Evolutionary conservation across 2,329 filamentous ascomycete genomes (phyloP), one percentile per base, ranked within the genome.

Genomic region (Dichotomopilus funicola): DNA sequence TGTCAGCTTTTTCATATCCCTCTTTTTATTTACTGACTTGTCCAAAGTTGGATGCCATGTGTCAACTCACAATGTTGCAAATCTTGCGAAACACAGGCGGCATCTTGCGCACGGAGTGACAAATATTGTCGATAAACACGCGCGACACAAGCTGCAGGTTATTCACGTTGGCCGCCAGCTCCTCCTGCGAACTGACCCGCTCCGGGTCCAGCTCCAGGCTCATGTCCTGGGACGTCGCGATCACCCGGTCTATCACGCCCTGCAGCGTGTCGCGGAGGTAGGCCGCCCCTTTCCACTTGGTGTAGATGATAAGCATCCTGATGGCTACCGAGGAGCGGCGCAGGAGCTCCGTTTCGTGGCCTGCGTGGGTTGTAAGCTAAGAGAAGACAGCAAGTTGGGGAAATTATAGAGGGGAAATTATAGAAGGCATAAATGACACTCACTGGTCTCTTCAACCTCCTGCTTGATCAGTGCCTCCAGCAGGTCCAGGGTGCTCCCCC

Each of bases 51-150:
- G 6, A 45, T 31, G 6, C 9, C 4, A 5, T 4, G 27, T 31
- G 10, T 13, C 35, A 13, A 73, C 78, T 70, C 68, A 83, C 80
- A 56, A 86, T 86, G 63, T 75, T 81, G 67, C 85, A 88, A 42
- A 88, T 87, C 63, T 78, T 85, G 55, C 82, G 76, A 66, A 88
- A 87, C 6, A 82, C 79, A 4, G 78, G 66, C 0, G 85, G 85
- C 41, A 87, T 85, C 61, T 74, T 80, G 8, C 75, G 68, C 4
- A 80, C 76, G 2, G 84, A 87, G 48, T 78, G 79, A 61, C 82
- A 85, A 19, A 88, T 88, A 61, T 86, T 83, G 53, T 87, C 83
- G 53, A 87, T 86, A 63, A 88, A 87, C 5, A 87, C 83, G 62
- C 86, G 85, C 1, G 85, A 82, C 7, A 88, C 83, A 37, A 85